Conservation (phyloP, 225 moss, liverwort and hornwort species). For the Antitrichia curtipendula region DNA sequence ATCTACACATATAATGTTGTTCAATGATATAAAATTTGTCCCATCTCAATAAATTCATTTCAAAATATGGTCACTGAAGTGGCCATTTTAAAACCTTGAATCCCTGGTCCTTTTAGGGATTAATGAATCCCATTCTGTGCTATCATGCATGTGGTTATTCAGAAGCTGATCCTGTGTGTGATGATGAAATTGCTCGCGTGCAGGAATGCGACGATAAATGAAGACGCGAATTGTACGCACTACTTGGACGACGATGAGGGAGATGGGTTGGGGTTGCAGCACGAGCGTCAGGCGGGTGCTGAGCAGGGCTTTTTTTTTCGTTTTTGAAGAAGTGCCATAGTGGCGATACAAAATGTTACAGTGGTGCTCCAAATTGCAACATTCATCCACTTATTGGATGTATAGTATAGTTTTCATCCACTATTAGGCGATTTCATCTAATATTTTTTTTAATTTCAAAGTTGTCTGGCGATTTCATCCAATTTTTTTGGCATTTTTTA, state of each 20-base stretch:
- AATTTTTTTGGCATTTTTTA: no score
- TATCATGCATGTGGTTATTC: background rate
- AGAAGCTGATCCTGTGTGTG: background rate
- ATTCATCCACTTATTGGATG: no score
- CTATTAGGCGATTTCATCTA: no score
- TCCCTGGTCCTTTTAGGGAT: no score
- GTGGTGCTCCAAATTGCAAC: no score
- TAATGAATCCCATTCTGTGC: background rate
- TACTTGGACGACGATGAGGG: background rate
- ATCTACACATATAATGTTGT: background rate
- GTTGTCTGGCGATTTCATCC: no score
- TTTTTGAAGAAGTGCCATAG: no score
- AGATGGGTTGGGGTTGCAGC: background rate
- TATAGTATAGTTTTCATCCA: no score
- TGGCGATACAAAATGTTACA: no score
- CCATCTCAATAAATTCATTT: background rate
- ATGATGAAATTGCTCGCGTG: background rate
- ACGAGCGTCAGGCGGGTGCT: background rate
- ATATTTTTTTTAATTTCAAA: no score
- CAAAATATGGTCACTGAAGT: background rate
- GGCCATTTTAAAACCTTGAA: background rate
- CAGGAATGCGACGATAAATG: conserved; percentile 11
- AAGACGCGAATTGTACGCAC: background rate
- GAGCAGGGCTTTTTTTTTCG: no score
- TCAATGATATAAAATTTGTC: background rate